Evolutionary conservation across 2,329 filamentous ascomycete genomes (phyloP).

Genomic region (Byssothecium circinans): DNA sequence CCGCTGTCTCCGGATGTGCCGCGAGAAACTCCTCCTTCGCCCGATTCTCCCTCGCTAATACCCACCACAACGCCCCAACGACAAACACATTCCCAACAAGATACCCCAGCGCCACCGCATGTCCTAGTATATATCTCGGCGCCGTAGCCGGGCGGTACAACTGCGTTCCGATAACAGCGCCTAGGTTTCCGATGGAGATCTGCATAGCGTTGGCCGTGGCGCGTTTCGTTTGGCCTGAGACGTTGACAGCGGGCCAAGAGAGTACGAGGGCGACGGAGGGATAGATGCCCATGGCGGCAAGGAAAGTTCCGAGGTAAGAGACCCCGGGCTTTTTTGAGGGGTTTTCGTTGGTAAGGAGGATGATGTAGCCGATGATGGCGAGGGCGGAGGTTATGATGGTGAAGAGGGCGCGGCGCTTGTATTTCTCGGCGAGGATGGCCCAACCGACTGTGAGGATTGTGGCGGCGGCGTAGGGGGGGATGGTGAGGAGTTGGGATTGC

Average conservation of each 20-base stretch:
- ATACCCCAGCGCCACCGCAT: conserved; percentile 41
- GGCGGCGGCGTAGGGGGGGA: conserved; percentile 48
- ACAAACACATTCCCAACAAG: conserved; percentile 36
- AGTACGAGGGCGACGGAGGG: conserved; percentile 45
- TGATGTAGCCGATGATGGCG: conserved; percentile 44
- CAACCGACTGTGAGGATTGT: conserved; percentile 41
- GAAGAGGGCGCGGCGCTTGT: conserved; percentile 37
- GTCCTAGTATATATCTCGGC: conserved; percentile 41
- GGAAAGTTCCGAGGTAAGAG: conserved; percentile 42
- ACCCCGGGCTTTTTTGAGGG: conserved; percentile 38
- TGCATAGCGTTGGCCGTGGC: conserved; percentile 54
- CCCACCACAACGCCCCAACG: conserved; percentile 31
- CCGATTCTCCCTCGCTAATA: conserved; percentile 37
- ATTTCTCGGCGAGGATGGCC: conserved; percentile 38
- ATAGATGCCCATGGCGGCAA: conserved; percentile 45
- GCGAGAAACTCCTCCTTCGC: conserved; percentile 29
- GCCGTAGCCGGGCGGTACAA: conserved; percentile 38
- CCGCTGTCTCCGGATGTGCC: conserved; percentile 28
- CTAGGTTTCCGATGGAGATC: conserved; percentile 54
- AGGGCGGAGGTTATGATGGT: conserved; percentile 36
- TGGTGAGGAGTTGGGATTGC: conserved; percentile 50
- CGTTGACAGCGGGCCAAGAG: conserved; percentile 57
- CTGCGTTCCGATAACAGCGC: conserved; percentile 44
- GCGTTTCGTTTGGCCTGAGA: conserved; percentile 57
- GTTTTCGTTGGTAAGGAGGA: conserved; percentile 39